Percentiles rank a stretch among this genome's conserved stretches.
Conservation (phyloP, 2,329 filamentous ascomycete genomes). For the Fusarium floridanum region DNA sequence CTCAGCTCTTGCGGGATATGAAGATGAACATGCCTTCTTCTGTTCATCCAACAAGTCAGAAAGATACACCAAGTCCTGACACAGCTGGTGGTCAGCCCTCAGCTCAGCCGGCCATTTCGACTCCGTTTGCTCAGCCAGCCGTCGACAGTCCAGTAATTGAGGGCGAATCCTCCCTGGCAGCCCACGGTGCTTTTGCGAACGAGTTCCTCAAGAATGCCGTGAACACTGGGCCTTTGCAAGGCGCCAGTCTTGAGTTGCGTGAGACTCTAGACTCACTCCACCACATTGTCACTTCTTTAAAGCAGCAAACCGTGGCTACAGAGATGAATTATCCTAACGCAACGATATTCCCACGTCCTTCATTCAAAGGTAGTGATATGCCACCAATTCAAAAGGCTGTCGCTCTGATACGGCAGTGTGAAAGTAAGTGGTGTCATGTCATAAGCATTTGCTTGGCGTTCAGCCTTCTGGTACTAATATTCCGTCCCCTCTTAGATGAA, state of each 20-base stretch:
- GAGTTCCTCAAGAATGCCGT: slow-evolving; percentile 58
- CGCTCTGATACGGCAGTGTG: slow-evolving; percentile 34
- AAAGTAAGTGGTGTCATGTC: slow-evolving; percentile 27
- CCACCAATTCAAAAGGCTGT: slow-evolving; percentile 44
- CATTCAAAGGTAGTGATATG: slow-evolving; percentile 33
- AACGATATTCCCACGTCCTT: slow-evolving; percentile 34
- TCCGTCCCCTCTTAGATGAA: slow-evolving; percentile 7
- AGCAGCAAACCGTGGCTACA: slow-evolving; percentile 40
- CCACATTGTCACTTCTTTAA: slow-evolving; percentile 44
- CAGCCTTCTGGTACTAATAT: slow-evolving; percentile 5
- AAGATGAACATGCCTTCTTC: slow-evolving; percentile 43
- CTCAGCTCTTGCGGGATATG: slow-evolving; percentile 51
- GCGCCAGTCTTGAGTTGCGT: slow-evolving; percentile 49
- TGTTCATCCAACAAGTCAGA: slow-evolving; percentile 17
- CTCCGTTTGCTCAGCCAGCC: slow-evolving; percentile 34
- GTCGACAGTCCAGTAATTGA: slow-evolving; percentile 54
- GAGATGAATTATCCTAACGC: slow-evolving; percentile 45
- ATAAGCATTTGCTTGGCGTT: neutral
- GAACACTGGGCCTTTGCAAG: slow-evolving; percentile 44
- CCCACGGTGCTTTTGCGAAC: slow-evolving; percentile 61
- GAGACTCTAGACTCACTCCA: slow-evolving; percentile 53
- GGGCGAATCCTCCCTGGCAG: slow-evolving; percentile 60
- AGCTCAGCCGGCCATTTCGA: slow-evolving; percentile 28
- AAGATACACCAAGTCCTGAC: slow-evolving; percentile 31
- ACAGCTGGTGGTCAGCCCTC: slow-evolving; percentile 28